Percentiles rank a stretch among this genome's conserved stretches.
phyloP scores from a whole-genome alignment of 2,329 filamentous ascomycete genomes.

The Claviceps sp. region DNA sequence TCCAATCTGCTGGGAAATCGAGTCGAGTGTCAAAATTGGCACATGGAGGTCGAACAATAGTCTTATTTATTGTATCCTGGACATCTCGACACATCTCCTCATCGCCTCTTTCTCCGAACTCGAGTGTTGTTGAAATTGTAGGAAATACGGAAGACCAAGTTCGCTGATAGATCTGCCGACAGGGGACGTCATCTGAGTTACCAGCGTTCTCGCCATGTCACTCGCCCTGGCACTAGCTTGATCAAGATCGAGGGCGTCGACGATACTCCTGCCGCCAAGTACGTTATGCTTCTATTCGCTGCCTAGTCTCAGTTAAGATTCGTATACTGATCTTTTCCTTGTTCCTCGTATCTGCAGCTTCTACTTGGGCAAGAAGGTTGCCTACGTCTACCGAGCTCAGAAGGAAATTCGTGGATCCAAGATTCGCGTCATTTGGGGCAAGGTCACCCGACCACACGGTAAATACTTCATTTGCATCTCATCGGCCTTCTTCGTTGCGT shows the following conservation, averaged over 20 bases:
- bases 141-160: neutral
- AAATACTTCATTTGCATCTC: slow-evolving; percentile 23
- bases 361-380: slow-evolving; percentile 98
- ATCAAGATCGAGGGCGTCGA: slow-evolving; percentile 99
- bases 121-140: neutral
- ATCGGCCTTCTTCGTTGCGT: neutral
- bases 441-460: slow-evolving; percentile 93
- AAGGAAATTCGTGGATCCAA: slow-evolving; percentile 94
- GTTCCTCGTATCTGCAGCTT: slow-evolving; percentile 39
- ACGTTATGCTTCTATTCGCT: slow-evolving; percentile 25
- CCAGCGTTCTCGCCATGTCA: slow-evolving; percentile 87
- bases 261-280: slow-evolving; percentile 76
- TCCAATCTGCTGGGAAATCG: neutral
- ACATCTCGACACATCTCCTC: neutral
- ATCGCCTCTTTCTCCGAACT: neutral
- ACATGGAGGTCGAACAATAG: neutral
- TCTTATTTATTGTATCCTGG: neutral
- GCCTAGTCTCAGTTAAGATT: neutral
- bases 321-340: slow-evolving; percentile 12
- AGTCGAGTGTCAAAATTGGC: neutral
- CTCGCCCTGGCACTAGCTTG: slow-evolving; percentile 80
- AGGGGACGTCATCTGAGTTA: slow-evolving; percentile 98
- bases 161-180: slow-evolving; percentile 4
- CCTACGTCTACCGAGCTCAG: slow-evolving; percentile 94
- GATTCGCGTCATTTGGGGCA: slow-evolving; percentile 98